Conservation (phyloP, 441 rosid genomes). For the Erysimum pusillum region DNA sequence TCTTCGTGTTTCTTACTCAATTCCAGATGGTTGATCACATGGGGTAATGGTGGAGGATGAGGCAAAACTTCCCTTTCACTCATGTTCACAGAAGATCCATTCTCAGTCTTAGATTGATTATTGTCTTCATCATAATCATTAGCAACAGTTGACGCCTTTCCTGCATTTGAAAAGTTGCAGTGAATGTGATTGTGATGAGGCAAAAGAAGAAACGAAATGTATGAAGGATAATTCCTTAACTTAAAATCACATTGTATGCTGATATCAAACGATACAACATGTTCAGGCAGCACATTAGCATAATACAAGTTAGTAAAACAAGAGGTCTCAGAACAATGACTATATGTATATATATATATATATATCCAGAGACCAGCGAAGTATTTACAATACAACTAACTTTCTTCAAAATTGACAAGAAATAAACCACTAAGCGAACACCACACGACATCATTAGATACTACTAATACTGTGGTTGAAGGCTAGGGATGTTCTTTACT, state of each 20-base stretch:
- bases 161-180: constrained; percentile 47
- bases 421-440: constrained; percentile 6
- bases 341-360: background rate
- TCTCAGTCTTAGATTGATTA: constrained; percentile 59
- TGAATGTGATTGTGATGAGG: background rate
- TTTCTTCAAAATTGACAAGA: background rate
- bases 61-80: constrained; percentile 66
- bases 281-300: constrained; percentile 6
- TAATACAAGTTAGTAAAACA: background rate
- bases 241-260: background rate
- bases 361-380: too few species aligned
- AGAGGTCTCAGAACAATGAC: background rate
- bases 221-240: constrained; percentile 6
- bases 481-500: constrained; percentile 13
- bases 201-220: constrained; percentile 8
- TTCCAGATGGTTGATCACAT: constrained; percentile 58
- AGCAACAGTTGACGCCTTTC: constrained; percentile 59
- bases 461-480: constrained; percentile 13
- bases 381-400: constrained; percentile 6
- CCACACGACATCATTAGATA: constrained; percentile 6
- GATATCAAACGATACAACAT: constrained; percentile 12
- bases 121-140: constrained; percentile 68
- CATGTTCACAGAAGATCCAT: constrained; percentile 47
- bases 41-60: constrained; percentile 86
- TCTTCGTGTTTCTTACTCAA: constrained; percentile 67